These are phyloP conservation scores for Xylaria arbuscula DNA, from an alignment of 2,329 filamentous ascomycete species.

Conservation along the genomic window DNA sequence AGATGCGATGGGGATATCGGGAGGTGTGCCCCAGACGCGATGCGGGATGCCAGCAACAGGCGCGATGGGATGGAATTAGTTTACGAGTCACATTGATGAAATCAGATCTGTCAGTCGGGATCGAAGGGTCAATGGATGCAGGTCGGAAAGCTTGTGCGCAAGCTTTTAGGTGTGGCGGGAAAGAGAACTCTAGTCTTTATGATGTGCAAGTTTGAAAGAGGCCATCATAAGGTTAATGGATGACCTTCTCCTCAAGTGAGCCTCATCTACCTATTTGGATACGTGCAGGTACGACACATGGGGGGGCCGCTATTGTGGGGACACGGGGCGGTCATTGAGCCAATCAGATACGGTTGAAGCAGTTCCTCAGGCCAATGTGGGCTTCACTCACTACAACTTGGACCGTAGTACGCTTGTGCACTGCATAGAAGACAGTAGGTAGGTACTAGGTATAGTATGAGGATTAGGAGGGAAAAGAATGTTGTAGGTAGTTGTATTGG, in stretches of 20 bases:
- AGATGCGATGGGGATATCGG: background rate
- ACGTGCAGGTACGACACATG: slow-evolving; percentile 10
- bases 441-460: too few relatives aligned
- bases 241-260: slow-evolving; percentile 9
- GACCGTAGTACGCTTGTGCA: too few relatives aligned
- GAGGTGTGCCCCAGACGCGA: slow-evolving; percentile 16
- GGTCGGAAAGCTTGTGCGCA: background rate
- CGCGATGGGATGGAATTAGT: slow-evolving; percentile 17
- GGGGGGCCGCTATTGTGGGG: background rate
- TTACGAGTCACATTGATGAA: slow-evolving; percentile 20
- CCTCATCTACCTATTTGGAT: slow-evolving; percentile 2
- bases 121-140: background rate
- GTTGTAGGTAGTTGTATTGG: too few relatives aligned
- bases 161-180: background rate
- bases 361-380: too few relatives aligned
- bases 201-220: background rate
- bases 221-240: background rate
- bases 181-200: background rate
- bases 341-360: background rate
- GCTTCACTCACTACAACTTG: too few relatives aligned
- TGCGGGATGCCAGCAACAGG: slow-evolving; percentile 25
- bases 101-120: background rate
- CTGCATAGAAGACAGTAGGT: too few relatives aligned
- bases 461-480: too few relatives aligned
- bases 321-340: background rate